Base-by-base conservation (phyloP, 148 eudicot genomes). In the Camellia granthamiana region DNA sequence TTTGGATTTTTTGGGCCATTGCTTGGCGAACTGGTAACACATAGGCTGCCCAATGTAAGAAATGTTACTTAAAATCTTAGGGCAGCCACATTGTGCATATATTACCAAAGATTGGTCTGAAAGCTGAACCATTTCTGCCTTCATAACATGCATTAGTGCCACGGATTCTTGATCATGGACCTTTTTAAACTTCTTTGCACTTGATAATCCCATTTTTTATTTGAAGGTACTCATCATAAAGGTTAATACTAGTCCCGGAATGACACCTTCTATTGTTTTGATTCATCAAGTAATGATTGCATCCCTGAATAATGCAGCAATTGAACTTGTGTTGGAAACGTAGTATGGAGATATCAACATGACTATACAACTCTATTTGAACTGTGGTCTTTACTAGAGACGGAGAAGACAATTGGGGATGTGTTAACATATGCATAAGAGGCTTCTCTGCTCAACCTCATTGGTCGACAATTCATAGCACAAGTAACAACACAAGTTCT, bases 191-290 rank as follows among this genome's bases (percentile, higher is more conserved):
- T 23, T 46, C 18, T 23, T 2, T 44, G 54, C 59, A 71, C 7
- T 16, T 61, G 44, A 46, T 63, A 41, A 30, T 43, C 43, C 66
- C 68, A 6, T 75, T 42, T 19, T 63, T 38, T 80, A 61, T 59
- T 81, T 82, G 72, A 87, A 94, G 98, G 95, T 94, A 59, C 84
- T 94, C 62, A 86, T 92, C 75, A 94, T 94, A 70, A 97, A 94
- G 87, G 98, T 91, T 54, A 94, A 94, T 79, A 94, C 97, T 9
- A 94, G 92, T 74, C 98, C 98, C 51, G 97, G 98, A 83, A 92
- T 94, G 98, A 94, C 98, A 19, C 98, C 97, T 11, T 94, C 98
- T 63, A 94, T 97, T 49, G 98, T 92, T 67, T 87, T 94, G 80
- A 89, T 94, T 77, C 97, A 92, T 88, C 98, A 94, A 97, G 98